Evolutionary conservation across 805 yeast species (phyloP).

Genomic region (Lachancea lanzarotensis): DNA sequence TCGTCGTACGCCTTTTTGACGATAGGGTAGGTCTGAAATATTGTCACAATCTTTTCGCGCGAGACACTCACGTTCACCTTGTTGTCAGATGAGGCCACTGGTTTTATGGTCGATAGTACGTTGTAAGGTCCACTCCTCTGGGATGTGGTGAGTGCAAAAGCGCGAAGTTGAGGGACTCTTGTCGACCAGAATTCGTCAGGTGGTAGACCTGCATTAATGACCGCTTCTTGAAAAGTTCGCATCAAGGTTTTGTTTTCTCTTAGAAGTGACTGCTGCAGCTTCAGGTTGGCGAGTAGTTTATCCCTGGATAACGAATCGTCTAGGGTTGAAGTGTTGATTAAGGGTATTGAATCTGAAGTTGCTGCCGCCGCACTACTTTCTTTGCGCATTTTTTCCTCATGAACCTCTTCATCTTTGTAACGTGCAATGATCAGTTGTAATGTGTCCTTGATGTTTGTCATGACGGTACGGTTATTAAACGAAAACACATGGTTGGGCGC

Average conservation of each 20-base stretch:
- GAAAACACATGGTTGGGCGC: constrained; percentile 42
- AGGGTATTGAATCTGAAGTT: constrained; percentile 21
- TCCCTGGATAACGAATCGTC: constrained; percentile 48
- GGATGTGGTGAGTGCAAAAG: constrained; percentile 75
- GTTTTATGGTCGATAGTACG: constrained; percentile 87
- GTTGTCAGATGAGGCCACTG: constrained; percentile 88
- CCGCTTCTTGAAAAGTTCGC: constrained; percentile 80
- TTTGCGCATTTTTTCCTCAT: constrained; percentile 33
- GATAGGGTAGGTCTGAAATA: constrained; percentile 88
- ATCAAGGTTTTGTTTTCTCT: constrained; percentile 62
- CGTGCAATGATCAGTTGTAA: constrained; percentile 65
- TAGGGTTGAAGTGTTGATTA: constrained; percentile 34
- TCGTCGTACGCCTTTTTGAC: constrained; percentile 86
- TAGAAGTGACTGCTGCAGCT: constrained; percentile 71
- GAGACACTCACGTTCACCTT: constrained; percentile 90
- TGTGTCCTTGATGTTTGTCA: constrained; percentile 65
- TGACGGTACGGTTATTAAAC: constrained; percentile 64
- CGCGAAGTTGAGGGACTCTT: constrained; percentile 69
- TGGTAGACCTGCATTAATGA: constrained; percentile 66
- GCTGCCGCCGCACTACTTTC: constrained; percentile 14
- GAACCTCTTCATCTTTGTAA: constrained; percentile 45
- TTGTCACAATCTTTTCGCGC: constrained; percentile 80
- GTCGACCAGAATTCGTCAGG: constrained; percentile 86
- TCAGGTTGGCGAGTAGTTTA: constrained; percentile 60
- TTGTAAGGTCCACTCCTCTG: constrained; percentile 92